These are phyloP conservation scores for Pythium brachiatum DNA, from an alignment of 352 stramenopile genomes.

Conservation along the genomic window DNA sequence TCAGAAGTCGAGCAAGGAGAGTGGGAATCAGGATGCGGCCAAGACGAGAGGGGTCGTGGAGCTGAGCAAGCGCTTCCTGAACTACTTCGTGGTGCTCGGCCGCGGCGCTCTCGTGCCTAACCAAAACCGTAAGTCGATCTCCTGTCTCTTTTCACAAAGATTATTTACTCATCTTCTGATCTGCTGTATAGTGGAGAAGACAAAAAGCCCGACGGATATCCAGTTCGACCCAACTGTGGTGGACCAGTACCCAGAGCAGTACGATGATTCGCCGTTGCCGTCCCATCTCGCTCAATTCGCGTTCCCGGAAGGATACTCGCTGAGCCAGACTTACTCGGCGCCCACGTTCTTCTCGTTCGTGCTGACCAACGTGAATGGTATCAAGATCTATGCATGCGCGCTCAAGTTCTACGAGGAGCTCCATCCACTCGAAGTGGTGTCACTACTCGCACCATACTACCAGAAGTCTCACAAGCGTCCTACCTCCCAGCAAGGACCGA, in stretches of 20 bases:
- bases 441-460: constrained; percentile 54
- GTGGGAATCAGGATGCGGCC: constrained; percentile 28
- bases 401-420: constrained; percentile 84
- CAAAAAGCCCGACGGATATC: constrained; percentile 65
- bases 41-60: constrained; percentile 63
- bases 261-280: constrained; percentile 54
- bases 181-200: constrained; percentile 53
- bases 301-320: constrained; percentile 70
- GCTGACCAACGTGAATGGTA: constrained; percentile 74
- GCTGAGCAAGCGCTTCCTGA: constrained; percentile 77
- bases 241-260: constrained; percentile 62
- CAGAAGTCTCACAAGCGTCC: constrained; percentile 7
- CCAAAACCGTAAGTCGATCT: constrained; percentile 52
- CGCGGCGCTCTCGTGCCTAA: constrained; percentile 51
- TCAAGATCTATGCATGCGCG: constrained; percentile 79
- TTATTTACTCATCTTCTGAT: background rate
- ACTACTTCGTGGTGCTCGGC: constrained; percentile 84
- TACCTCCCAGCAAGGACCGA: background rate
- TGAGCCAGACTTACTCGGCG: constrained; percentile 52
- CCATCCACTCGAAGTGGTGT: constrained; percentile 76
- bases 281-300: constrained; percentile 74
- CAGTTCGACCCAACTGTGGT: constrained; percentile 64
- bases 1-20: constrained; percentile 25
- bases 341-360: constrained; percentile 85
- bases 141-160: background rate